phyloP scores from a whole-genome alignment of 768 basidiomycete species.

The Leccinum fibrillosum region DNA sequence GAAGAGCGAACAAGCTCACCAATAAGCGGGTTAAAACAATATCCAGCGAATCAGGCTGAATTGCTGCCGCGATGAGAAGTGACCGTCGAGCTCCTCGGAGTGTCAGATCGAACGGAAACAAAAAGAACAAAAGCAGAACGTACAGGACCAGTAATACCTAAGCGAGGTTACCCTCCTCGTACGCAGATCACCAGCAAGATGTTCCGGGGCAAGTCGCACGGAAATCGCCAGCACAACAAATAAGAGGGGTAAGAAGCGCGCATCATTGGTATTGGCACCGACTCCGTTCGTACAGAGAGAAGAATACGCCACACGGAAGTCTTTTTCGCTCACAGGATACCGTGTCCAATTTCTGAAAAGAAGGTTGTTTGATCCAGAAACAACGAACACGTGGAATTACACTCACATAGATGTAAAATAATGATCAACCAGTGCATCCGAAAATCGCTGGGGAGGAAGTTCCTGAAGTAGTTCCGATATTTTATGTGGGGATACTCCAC shows the following conservation, averaged over 20 bases:
- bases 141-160: slow-evolving; percentile 95
- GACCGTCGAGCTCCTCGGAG: slow-evolving; percentile 68
- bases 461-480: slow-evolving; percentile 87
- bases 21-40: slow-evolving; percentile 89
- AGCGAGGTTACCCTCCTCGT: slow-evolving; percentile 75
- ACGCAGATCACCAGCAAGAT: slow-evolving; percentile 76
- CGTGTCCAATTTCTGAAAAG: slow-evolving; percentile 81
- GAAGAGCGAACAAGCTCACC: slow-evolving; percentile 32
- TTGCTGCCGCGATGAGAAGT: slow-evolving; percentile 86
- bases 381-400: neutral
- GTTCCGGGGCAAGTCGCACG: slow-evolving; percentile 80
- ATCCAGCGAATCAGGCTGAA: slow-evolving; percentile 90
- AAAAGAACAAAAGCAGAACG: slow-evolving; percentile 32
- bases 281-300: slow-evolving; percentile 62
- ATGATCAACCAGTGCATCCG: slow-evolving; percentile 78
- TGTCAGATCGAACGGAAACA: slow-evolving; percentile 17
- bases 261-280: slow-evolving; percentile 66
- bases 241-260: slow-evolving; percentile 85
- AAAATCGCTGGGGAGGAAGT: slow-evolving; percentile 72
- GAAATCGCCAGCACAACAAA: slow-evolving; percentile 91
- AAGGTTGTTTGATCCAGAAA: neutral
- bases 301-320: slow-evolving; percentile 71
- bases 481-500: slow-evolving; percentile 87
- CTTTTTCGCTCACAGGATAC: slow-evolving; percentile 84
- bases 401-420: slow-evolving; percentile 74